Evolutionary conservation across 2,329 filamentous ascomycete genomes (phyloP).

Genomic region (Rhinocladiella similis): DNA sequence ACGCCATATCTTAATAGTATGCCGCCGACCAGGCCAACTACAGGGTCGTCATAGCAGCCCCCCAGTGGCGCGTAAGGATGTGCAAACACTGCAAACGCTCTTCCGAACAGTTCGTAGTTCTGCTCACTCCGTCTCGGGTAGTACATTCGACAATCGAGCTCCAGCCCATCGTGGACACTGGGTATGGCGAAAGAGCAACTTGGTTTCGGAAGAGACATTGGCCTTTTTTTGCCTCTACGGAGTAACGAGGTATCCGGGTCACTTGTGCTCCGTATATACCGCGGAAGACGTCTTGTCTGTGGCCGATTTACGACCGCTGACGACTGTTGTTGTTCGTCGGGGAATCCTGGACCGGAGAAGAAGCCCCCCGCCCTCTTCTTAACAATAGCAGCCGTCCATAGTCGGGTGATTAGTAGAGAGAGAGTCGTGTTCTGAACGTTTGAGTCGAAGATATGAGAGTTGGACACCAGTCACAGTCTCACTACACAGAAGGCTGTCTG

Average conservation of each 20-base stretch:
- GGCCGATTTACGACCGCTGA: neutral
- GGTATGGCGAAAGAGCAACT: conserved; percentile 71
- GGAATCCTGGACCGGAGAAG: too few relatives aligned
- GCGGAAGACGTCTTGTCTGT: too few relatives aligned
- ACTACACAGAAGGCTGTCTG: too few relatives aligned
- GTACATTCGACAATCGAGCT: conserved; percentile 80
- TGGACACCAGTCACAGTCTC: too few relatives aligned
- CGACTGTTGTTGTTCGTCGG: too few relatives aligned
- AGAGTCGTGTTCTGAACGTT: too few relatives aligned
- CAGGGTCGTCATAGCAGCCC: conserved; percentile 77
- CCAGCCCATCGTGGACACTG: conserved; percentile 74
- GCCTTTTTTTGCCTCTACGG: neutral
- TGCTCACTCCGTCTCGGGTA: conserved; percentile 54
- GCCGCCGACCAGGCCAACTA: conserved; percentile 67
- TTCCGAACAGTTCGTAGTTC: conserved; percentile 27
- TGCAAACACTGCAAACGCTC: conserved; percentile 66
- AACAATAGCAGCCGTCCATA: too few relatives aligned
- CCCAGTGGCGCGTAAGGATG: conserved; percentile 91
- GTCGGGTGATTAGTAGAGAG: too few relatives aligned
- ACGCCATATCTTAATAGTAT: conserved; percentile 70
- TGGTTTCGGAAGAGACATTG: conserved; percentile 37
- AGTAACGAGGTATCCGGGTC: too few relatives aligned
- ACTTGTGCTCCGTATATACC: too few relatives aligned
- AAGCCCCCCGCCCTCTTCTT: too few relatives aligned
- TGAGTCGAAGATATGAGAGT: too few relatives aligned